These are phyloP conservation scores for Cercophora samala DNA, from an alignment of 495 filamentous ascomycete genomes.

Conservation along the genomic window DNA sequence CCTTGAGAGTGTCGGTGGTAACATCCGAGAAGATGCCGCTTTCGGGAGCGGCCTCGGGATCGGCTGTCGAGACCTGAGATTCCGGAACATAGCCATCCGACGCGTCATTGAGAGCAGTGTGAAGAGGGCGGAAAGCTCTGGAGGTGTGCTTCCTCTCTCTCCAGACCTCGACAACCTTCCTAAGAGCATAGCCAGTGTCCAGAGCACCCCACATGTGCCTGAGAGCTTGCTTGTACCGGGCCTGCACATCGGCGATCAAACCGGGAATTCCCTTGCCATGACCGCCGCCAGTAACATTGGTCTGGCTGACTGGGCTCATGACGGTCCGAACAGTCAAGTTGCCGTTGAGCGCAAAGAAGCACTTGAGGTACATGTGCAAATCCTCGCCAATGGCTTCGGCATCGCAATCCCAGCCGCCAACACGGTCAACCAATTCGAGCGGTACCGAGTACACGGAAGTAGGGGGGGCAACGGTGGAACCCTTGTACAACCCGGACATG, in stretches of 20 bases:
- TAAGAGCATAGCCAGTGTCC: constrained; percentile 59
- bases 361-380: constrained; percentile 72
- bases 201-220: constrained; percentile 73
- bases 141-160: constrained; percentile 48
- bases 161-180: constrained; percentile 48
- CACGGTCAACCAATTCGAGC: constrained; percentile 57
- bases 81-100: constrained; percentile 48
- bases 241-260: constrained; percentile 49
- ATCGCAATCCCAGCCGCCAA: constrained; percentile 65
- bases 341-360: constrained; percentile 66
- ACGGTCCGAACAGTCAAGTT: constrained; percentile 55
- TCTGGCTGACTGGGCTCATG: constrained; percentile 62
- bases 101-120: constrained; percentile 42
- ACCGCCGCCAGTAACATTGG: constrained; percentile 58
- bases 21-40: constrained; percentile 50
- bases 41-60: constrained; percentile 38
- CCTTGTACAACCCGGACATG: constrained; percentile 60
- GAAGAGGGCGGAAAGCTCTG: constrained; percentile 51
- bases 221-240: constrained; percentile 63
- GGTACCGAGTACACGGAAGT: constrained; percentile 69
- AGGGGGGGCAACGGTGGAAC: constrained; percentile 58
- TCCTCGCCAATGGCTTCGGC: constrained; percentile 68
- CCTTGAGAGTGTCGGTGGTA: constrained; percentile 42
- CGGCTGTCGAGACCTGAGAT: constrained; percentile 38
- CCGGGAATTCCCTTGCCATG: constrained; percentile 48